These are phyloP conservation scores for Fusarium sp. DNA, from an alignment of 2,329 filamentous ascomycete genomes.

Conservation along the genomic window DNA sequence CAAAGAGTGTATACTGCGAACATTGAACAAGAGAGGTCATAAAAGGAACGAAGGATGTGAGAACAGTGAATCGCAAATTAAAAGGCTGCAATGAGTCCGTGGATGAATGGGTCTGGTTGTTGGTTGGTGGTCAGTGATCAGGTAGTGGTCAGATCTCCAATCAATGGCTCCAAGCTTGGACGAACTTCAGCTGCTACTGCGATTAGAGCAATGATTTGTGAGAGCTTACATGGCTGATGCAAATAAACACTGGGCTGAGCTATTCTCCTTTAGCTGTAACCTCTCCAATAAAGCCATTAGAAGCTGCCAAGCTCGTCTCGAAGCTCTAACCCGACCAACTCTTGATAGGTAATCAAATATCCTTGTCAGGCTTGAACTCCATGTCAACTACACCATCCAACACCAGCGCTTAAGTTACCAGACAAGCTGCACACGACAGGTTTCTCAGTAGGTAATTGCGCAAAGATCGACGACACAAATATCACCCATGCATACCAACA, in stretches of 20 bases:
- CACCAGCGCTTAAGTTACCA: background rate
- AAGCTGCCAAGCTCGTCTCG: conserved; percentile 20
- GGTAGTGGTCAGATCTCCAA: conserved; percentile 20
- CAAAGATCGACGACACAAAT: conserved; percentile 30
- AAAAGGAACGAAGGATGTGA: background rate
- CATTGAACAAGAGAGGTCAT: background rate
- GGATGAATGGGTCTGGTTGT: conserved; percentile 9
- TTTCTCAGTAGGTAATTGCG: conserved; percentile 17
- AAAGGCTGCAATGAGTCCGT: background rate
- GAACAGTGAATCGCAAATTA: background rate
- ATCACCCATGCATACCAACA: background rate
- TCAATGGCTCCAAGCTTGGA: conserved; percentile 33
- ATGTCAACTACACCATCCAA: conserved; percentile 18
- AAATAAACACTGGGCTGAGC: background rate
- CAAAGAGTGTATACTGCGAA: background rate
- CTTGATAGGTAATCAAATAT: conserved; percentile 1
- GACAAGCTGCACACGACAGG: conserved; percentile 17
- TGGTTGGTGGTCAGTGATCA: conserved; percentile 4
- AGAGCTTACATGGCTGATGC: conserved; percentile 3
- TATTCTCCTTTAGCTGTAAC: conserved; percentile 1
- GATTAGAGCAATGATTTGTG: conserved; percentile 2
- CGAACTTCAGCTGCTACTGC: conserved; percentile 13
- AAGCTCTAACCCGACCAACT: conserved; percentile 15
- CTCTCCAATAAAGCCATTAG: background rate
- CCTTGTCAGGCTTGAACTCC: conserved; percentile 16